phyloP scores from a whole-genome alignment of 352 stramenopile genomes.

The Phytophthora ramorum region DNA sequence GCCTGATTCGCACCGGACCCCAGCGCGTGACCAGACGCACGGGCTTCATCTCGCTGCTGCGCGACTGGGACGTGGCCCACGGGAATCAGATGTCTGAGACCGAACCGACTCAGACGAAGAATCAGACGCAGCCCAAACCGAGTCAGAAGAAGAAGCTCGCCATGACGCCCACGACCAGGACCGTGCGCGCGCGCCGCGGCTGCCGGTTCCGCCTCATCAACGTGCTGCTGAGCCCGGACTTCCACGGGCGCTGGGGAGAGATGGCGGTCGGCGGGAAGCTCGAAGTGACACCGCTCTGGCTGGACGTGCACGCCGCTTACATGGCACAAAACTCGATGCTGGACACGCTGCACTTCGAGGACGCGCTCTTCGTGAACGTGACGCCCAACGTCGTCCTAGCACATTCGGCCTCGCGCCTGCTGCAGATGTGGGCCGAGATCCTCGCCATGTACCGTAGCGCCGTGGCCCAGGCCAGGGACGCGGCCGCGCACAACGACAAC shows the following conservation, averaged over 20 bases:
- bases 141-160: not conserved
- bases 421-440: conserved; percentile 76
- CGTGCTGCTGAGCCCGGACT: conserved; percentile 65
- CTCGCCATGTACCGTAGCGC: conserved; percentile 57
- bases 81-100: not conserved
- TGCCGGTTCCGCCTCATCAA: conserved; percentile 81
- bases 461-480: conserved; percentile 41
- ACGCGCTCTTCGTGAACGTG: conserved; percentile 65
- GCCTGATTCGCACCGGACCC: conserved; percentile 11
- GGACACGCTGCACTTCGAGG: conserved; percentile 67
- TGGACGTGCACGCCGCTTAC: conserved; percentile 67
- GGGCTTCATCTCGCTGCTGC: conserved; percentile 40
- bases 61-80: conserved; percentile 42
- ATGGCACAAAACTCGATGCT: conserved; percentile 51
- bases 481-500: conserved; percentile 26
- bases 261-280: conserved; percentile 38
- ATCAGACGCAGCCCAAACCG: not conserved
- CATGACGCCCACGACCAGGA: not conserved
- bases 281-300: conserved; percentile 60
- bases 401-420: conserved; percentile 53
- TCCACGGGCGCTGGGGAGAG: conserved; percentile 57
- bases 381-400: conserved; percentile 51
- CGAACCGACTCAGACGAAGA: not conserved
- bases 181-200: conserved; percentile 47
- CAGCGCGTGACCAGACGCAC: conserved; percentile 27